Base-by-base conservation (phyloP, 2,329 filamentous ascomycete genomes). In the Penicillium psychrosexuale region DNA sequence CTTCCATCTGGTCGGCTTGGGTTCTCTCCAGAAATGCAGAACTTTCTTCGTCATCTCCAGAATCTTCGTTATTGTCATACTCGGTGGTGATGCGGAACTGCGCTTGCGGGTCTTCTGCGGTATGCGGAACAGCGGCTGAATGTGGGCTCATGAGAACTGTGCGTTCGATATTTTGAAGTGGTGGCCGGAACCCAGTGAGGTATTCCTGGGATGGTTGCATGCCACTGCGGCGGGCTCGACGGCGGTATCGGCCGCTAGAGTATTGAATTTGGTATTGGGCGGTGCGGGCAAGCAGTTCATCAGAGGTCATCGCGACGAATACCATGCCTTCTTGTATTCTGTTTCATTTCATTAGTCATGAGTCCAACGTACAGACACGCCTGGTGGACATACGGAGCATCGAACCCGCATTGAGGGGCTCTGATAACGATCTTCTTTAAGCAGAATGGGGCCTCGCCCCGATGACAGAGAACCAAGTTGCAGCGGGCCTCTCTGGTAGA, bases 321-420 rank as follows among this genome's bases (percentile, higher is more conserved):
- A 97, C 84, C 82, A 97, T 87, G 42, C 94, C 93, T 80, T 96
- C 89, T 73, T 93, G 87, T 50, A 96, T 87, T 51, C 90, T 93
- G 69, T 44, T 51, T 52, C 58, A 24, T 33, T 55, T 39, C 54
- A 47, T 65, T 79, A 33, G 17, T 28, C 3, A 34, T 34, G 61
- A 80, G 73, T 42, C 58, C 56, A 44, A 56, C 17, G 39, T 33
- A 19, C 47, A 38, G 15, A 5, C 28, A 51, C 39, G 13, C 11
- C 36, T 17, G 45, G 47, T 55, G 19, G 17, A 84, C 90, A 74
- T 84, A 95, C 89, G 91, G 91, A 64, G 90, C 87, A 57, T 91
- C 92, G 72, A 91, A 96, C 50, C 90, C 89, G 40, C 82, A 76
- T 59, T 85, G 84, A 0, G 93, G 93, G 9, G 90, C 91, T 70